Conservation (phyloP, 2,329 filamentous ascomycete genomes). For the Huntiella moniliformis region DNA sequence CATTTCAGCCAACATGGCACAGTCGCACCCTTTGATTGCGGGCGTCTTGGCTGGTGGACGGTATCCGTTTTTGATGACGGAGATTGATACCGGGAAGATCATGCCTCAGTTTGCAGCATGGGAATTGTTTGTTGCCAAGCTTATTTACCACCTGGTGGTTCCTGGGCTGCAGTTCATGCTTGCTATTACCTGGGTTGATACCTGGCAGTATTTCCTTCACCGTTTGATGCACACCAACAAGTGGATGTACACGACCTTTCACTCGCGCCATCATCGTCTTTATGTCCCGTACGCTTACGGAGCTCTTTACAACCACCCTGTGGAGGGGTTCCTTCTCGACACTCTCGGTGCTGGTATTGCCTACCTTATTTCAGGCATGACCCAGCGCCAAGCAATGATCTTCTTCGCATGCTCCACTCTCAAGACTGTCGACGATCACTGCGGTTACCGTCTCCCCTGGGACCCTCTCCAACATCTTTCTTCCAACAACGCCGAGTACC, state of each 20-base stretch:
- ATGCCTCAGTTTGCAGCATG: conserved; percentile 63
- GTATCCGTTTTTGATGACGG: conserved; percentile 53
- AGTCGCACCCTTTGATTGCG: conserved; percentile 54
- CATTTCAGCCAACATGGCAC: conserved; percentile 56
- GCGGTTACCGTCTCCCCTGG: conserved; percentile 87
- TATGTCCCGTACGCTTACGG: conserved; percentile 97
- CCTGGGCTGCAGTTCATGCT: conserved; percentile 60
- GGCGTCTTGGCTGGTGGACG: conserved; percentile 60
- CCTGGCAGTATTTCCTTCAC: conserved; percentile 97
- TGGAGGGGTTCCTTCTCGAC: conserved; percentile 87
- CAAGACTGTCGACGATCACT: conserved; percentile 97
- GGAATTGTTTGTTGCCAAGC: conserved; percentile 58
- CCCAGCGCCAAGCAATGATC: conserved; percentile 65
- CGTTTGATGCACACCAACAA: conserved; percentile 94
- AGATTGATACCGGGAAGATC: conserved; percentile 30
- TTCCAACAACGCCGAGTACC: conserved; percentile 88
- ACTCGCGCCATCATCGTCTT: conserved; percentile 86
- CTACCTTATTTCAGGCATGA: conserved; percentile 69
- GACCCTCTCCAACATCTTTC: conserved; percentile 85
- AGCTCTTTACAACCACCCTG: conserved; percentile 86
- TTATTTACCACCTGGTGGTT: conserved; percentile 61
- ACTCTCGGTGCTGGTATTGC: conserved; percentile 71
- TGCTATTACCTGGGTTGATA: conserved; percentile 65
- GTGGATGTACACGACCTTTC: conserved; percentile 88
- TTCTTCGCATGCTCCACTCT: conserved; percentile 81